Evolutionary conservation across 2,329 filamentous ascomycete genomes (phyloP), one percentile per base, ranked within the genome.

Genomic region (Penicillium psychrosexuale): DNA sequence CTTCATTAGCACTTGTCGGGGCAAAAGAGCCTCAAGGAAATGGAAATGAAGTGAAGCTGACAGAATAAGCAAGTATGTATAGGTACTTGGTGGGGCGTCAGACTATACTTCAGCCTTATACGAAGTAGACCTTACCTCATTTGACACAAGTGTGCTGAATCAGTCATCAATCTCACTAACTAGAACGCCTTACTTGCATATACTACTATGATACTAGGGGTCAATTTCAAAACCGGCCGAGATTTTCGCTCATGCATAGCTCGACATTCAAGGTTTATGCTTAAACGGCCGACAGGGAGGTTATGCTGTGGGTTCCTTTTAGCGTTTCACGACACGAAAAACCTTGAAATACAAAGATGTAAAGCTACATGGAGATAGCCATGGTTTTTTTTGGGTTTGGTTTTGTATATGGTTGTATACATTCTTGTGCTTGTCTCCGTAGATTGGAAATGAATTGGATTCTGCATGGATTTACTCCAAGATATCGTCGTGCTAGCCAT

Each of bases 221-320:
- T 53, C 27, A 7, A 42, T 47, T 31, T 43, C 37, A 42, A 30
- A 45, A 12, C 47, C 12, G 19, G 47, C 27, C 36, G 34, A 51
- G 49, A 45, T 24, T 19, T 44, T 50, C 53, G 36, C 43, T 58
- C 47, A 57, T 49, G 55, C 47, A 24, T 53, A 36, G 45, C 28
- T 49, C 40, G 54, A 56, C 15, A 40, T 52, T 56, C 51, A 50
- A 60, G 42, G 31, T 56, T 63, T 61, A 63, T 58, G 56, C 59
- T 63, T 60, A 59, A 57, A 45, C 36, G 56, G 51, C 52, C 59
- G 47, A 57, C 56, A 40, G 28, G 1, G 55, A 62, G 56, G 56
- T 40, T 53, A 43, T 56, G 45, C 46, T 58, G 57, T 62, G 53
- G 53, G 33, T 47, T 51, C 6, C 11, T 9, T 38, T 38, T 37